Percentiles rank a stretch among this genome's conserved stretches.
These are phyloP conservation scores for Apophysomyces sp. DNA, from an alignment of 371 early-diverging fungal species.

Conservation along the genomic window DNA sequence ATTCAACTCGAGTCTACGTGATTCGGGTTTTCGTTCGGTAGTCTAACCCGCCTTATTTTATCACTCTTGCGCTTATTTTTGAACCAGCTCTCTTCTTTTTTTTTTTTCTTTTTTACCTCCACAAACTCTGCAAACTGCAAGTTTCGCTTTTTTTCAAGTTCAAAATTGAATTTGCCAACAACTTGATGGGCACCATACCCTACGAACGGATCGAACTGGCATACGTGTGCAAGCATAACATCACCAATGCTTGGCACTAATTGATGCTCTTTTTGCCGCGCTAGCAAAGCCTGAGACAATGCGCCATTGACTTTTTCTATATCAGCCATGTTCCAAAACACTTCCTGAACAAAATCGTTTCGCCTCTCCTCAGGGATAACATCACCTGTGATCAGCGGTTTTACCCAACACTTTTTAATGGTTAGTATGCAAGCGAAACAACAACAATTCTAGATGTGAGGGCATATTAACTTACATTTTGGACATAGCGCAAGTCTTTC, in stretches of 20 bases:
- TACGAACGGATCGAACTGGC: constrained; percentile 78
- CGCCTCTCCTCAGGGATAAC: constrained; percentile 66
- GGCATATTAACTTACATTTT: constrained; percentile 14
- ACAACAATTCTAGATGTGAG: neutral
- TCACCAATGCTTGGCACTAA: constrained; percentile 84
- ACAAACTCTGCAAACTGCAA: constrained; percentile 71
- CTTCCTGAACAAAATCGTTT: constrained; percentile 73
- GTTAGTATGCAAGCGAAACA: neutral
- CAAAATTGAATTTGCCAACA: constrained; percentile 78
- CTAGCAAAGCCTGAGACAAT: constrained; percentile 64
- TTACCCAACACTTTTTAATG: constrained; percentile 53
- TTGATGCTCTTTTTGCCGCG: constrained; percentile 71
- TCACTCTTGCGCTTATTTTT: neutral
- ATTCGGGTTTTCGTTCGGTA: constrained; percentile 73
- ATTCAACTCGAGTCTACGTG: constrained; percentile 76
- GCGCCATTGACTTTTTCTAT: constrained; percentile 71
- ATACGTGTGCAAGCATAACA: constrained; percentile 70
- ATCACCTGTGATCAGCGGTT: constrained; percentile 67
- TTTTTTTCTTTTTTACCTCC: constrained; percentile 36
- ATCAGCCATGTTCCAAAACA: constrained; percentile 84
- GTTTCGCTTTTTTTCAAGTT: constrained; percentile 74
- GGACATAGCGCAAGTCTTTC: constrained; percentile 52
- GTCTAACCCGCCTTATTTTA: too few relatives aligned
- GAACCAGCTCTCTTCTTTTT: neutral
- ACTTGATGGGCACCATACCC: constrained; percentile 89